Evolutionary conservation across 768 basidiomycete genomes (phyloP), one percentile per base, ranked within the genome.

Genomic region (Rhodocollybia butyracea): DNA sequence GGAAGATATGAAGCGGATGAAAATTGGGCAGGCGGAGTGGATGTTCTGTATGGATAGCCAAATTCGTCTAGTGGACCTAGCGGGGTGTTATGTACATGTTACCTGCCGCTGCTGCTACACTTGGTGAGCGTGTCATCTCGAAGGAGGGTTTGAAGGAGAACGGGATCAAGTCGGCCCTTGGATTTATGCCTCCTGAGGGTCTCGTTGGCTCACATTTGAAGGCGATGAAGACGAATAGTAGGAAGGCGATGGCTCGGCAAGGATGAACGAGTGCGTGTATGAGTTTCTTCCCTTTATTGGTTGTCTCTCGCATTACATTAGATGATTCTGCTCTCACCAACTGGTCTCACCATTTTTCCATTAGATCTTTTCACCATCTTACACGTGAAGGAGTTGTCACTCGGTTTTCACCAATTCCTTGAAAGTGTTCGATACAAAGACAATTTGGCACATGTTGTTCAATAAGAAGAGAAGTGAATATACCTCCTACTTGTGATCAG

Each of bases 121-220:
- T 43, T 31, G 55, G 39, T 17, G 30, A 6, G 38, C 21, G n/a
- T 13, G 55, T 38, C n/a, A n/a, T n/a, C n/a, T n/a, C n/a, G n/a
- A n/a, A n/a, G n/a, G n/a, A n/a, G n/a, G n/a, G n/a, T n/a, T n/a
- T n/a, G n/a, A 39, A 48, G 8, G 36, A 47, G 10, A 24, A 34
- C 11, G 57, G 59, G 15, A 57, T 59, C 27, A 64, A 64, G 61
- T 68, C 77, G 5, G 56, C 68, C 21, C 74, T 79, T 56, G 80
- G 78, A 3, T 83, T 80, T 66, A 56, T 76, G 46, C 79, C 79
- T 30, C 79, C 79, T 7, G 62, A 70, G 24, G 65, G 68, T 0
- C 67, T 69, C 29, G 68, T 73, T 53, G 65, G 66, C 19, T 58
- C 62, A 5, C 69, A 69, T 57, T 61, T 76, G 26, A 66, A 71